Evolutionary conservation across 2,329 filamentous ascomycete genomes (phyloP).

Genomic region (Pseudogymnoascus sp.): DNA sequence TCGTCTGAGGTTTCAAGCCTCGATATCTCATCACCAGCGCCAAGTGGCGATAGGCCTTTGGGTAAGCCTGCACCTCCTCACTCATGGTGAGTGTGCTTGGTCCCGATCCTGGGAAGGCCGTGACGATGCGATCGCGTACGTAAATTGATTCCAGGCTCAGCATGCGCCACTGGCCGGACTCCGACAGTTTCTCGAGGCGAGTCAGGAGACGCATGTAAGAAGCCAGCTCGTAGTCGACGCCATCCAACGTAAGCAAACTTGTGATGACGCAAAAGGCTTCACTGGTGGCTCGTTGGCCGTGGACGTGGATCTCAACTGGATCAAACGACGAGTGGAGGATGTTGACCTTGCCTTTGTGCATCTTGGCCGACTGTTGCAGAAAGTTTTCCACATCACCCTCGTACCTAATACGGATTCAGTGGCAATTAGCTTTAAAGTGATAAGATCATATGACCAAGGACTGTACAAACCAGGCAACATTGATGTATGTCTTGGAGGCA

Average conservation of each 20-base stretch:
- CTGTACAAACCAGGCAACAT: not conserved
- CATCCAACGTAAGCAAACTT: not conserved
- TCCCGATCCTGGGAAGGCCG: not conserved
- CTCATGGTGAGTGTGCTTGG: not conserved
- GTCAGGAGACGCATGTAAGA: not conserved
- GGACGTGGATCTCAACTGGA: not conserved
- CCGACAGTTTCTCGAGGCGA: not conserved
- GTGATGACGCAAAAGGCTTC: not conserved
- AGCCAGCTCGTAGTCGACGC: not conserved
- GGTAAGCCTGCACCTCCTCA: not conserved
- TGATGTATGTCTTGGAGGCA: not conserved
- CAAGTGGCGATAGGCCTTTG: not conserved
- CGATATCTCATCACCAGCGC: not conserved
- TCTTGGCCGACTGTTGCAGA: not conserved
- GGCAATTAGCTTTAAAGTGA: not conserved
- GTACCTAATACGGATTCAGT: not conserved
- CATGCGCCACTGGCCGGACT: not conserved
- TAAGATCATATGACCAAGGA: not conserved
- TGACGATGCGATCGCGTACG: not conserved
- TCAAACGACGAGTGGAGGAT: not conserved
- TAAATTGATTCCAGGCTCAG: not conserved
- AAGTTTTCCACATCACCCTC: not conserved
- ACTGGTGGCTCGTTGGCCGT: not conserved
- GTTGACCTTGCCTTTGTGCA: not conserved
- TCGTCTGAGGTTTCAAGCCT: not conserved